A percentile compares a stretch with the other conserved stretches of the same genome.
phyloP scores from a whole-genome alignment of 2,329 filamentous ascomycete genomes.

The Clarireedia hainanense region DNA sequence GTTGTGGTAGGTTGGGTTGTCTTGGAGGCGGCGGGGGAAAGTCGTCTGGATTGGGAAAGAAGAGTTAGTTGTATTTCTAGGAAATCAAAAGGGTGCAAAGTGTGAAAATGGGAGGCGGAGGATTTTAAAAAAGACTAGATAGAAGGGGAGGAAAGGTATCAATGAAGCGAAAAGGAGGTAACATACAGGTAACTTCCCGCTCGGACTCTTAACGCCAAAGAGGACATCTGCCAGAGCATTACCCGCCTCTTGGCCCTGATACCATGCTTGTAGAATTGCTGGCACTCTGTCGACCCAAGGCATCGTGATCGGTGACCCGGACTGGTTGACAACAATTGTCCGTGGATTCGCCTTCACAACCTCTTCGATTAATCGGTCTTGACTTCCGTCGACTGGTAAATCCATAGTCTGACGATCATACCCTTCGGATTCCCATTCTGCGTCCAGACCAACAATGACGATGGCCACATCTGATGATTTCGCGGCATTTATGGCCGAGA shows the following conservation, averaged over 20 bases:
- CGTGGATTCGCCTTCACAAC: constrained; percentile 54
- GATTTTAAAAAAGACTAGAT: no score
- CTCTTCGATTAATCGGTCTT: constrained; percentile 56
- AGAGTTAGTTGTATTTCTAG: constrained; percentile 1
- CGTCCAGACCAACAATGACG: constrained; percentile 61
- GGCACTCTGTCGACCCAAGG: constrained; percentile 60
- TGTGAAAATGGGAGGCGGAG: no score
- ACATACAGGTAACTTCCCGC: constrained; percentile 53
- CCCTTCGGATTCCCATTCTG: constrained; percentile 70
- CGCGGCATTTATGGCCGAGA: constrained; percentile 56
- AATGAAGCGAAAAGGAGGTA: not conserved
- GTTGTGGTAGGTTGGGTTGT: constrained; percentile 64
- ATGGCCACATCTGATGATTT: constrained; percentile 58
- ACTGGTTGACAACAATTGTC: constrained; percentile 63
- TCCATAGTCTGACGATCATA: constrained; percentile 59
- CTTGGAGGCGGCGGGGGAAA: constrained; percentile 55
- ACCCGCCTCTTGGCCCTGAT: constrained; percentile 62
- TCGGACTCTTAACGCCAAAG: constrained; percentile 55
- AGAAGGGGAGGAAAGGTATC: not conserved
- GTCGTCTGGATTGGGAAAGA: constrained; percentile 39
- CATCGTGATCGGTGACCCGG: constrained; percentile 61
- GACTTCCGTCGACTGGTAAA: constrained; percentile 46
- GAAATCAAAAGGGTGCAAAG: no score
- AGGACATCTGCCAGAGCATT: constrained; percentile 61
- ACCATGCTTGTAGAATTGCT: constrained; percentile 64